phyloP scores from a whole-genome alignment of 371 early-diverging fungal genomes.

The Rhizopus delemar region DNA sequence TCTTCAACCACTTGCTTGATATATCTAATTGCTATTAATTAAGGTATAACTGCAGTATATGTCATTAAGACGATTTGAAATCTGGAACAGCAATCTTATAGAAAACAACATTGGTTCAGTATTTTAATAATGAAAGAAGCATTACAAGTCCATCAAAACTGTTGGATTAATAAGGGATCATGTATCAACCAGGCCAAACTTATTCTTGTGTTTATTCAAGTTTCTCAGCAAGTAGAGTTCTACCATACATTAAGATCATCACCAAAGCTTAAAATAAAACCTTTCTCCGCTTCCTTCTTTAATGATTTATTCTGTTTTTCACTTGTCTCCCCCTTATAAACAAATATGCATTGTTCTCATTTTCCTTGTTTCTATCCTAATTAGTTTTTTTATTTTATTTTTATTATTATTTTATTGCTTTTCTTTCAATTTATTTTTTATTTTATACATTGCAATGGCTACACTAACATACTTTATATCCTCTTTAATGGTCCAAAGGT shows the following conservation, averaged over 20 bases:
- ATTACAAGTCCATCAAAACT: too few species aligned
- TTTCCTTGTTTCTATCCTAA: not conserved
- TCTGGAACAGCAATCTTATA: too few species aligned
- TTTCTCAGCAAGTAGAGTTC: slow-evolving; percentile 13
- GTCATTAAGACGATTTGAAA: too few species aligned
- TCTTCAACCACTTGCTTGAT: too few species aligned
- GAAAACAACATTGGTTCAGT: too few species aligned
- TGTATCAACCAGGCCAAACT: too few species aligned
- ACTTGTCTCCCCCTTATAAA: not conserved
- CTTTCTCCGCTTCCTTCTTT: not conserved
- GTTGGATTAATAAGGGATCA: too few species aligned
- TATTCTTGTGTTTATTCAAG: not conserved
- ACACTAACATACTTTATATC: not conserved
- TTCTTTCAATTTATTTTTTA: not conserved
- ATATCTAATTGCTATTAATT: too few species aligned
- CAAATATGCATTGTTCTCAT: not conserved
- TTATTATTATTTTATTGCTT: not conserved
- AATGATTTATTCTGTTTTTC: not conserved
- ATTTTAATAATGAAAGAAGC: too few species aligned
- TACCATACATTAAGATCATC: slow-evolving; percentile 49
- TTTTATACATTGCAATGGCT: not conserved
- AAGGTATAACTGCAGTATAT: too few species aligned
- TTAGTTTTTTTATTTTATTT: not conserved
- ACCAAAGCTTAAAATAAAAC: slow-evolving; percentile 28
- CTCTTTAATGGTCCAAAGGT: not conserved